These are phyloP conservation scores for Leersia perrieri DNA, from an alignment of 176 grass and related monocot genomes.

Conservation along the genomic window DNA sequence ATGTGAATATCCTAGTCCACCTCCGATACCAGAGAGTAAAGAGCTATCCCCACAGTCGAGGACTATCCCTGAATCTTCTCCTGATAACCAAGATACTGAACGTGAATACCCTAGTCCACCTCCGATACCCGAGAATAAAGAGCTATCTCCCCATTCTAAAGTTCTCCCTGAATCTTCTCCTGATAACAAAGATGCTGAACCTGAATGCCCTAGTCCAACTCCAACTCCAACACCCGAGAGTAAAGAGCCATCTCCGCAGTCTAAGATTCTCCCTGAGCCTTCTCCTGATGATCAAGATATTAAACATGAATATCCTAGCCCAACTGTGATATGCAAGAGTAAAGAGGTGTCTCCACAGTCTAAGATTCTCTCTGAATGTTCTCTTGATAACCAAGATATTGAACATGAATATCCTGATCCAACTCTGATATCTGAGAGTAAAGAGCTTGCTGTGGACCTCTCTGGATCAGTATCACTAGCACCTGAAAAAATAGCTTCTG, in stretches of 20 bases:
- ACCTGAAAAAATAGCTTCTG: constrained; percentile 11
- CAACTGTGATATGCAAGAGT: constrained; percentile 18
- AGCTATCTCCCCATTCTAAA: not conserved
- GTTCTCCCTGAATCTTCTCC: not conserved
- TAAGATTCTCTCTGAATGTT: not conserved
- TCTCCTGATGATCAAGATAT: constrained; percentile 3
- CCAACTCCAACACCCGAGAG: constrained; percentile 31
- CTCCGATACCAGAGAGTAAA: not conserved
- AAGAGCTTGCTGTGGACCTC: constrained; percentile 20
- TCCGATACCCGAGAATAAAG: not conserved
- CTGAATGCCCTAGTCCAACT: not conserved
- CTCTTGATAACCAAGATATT: constrained; percentile 12
- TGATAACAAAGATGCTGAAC: not conserved
- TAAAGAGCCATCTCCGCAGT: not conserved
- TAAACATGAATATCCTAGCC: constrained; percentile 29
- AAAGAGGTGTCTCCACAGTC: constrained; percentile 3
- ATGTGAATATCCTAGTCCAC: not conserved
- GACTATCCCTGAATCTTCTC: not conserved
- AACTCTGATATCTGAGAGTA: constrained; percentile 20
- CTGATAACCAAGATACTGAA: not conserved
- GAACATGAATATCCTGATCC: constrained; percentile 28
- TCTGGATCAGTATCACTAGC: constrained; percentile 5
- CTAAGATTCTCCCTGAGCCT: not conserved
- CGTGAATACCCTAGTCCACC: not conserved
- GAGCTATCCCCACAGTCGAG: not conserved